Conservation (phyloP, 495 filamentous ascomycete species). For the Penicillium odoratum region DNA sequence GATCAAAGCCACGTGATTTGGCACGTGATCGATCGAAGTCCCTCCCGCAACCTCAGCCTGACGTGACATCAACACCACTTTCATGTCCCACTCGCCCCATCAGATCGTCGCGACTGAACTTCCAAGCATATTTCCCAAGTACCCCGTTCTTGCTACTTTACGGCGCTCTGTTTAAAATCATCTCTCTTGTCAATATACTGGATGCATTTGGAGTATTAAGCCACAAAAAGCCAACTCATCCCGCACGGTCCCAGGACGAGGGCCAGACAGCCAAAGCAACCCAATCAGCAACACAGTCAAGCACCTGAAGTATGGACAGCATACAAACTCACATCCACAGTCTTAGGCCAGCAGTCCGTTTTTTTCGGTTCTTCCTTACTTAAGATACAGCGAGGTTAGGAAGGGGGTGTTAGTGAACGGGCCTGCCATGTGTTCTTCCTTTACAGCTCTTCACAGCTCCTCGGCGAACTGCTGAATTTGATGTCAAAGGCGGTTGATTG, state of each 20-base stretch:
- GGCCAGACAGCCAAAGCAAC: background rate
- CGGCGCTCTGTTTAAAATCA: background rate
- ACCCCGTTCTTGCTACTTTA: background rate
- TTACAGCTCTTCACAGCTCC: background rate
- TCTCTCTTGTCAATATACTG: background rate
- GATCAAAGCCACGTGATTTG: background rate
- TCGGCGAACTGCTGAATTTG: background rate
- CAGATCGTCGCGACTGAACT: constrained; percentile 1
- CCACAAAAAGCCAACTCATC: constrained; percentile 10
- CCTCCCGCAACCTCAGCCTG: constrained; percentile 13
- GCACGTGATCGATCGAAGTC: background rate
- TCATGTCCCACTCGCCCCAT: constrained; percentile 8
- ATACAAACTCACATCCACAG: background rate
- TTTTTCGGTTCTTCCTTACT: background rate
- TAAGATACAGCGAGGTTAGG: background rate
- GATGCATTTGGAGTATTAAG: background rate
- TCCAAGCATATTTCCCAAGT: background rate
- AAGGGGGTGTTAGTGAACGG: background rate
- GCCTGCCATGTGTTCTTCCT: background rate
- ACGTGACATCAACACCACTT: constrained; percentile 17
- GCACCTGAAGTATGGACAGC: background rate
- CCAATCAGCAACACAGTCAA: background rate
- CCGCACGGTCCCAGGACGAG: constrained; percentile 11
- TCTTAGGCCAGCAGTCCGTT: background rate
- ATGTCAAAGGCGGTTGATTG: background rate